Base-by-base conservation (phyloP, 352 stramenopile species). In the Phytophthora foliorum region DNA sequence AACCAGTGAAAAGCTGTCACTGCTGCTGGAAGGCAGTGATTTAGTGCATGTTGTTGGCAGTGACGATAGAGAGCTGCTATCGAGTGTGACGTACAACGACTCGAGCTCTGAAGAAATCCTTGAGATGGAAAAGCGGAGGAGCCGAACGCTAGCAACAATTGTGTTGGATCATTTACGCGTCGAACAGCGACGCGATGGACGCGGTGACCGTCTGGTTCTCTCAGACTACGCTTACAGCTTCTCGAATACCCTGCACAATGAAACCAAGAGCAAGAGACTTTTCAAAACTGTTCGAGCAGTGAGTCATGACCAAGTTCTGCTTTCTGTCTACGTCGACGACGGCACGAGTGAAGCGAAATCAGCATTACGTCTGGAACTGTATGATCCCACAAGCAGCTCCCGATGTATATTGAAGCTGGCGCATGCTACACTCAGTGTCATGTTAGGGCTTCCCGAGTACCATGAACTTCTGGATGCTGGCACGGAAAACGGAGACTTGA, bases 81-180 rank as follows among this genome's bases (percentile, higher is more conserved):
- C 62, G 14, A 52, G 62, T 6, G 10, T 56, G 49, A 6, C 5
- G 1, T 4, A 56, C 56, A 45, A 24, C 3, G 46, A 53, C 24
- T 38, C n/a, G 8, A 45, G 27, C 4, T 24, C 38, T 16, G 14
- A 39, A n/a, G 51, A 63, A 27, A 57, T 41, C 7, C 17, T 14
- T 0, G 52, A 70, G 10, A 21, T 45, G 51, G 38, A 71, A 36
- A 63, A 60, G 13, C 19, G 45, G 3, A 56, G 49, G 9, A 69
- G 51, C 21, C 69, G 45, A 21, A 49, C 56, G n/a, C 65, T 94
- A 3, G 82, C 81, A 6, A 17, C 63, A 1, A 27, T 81, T 11
- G 49, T 94, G 36, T 59, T 89, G 4, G 80, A 89, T 48, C 80
- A 91, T 46, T 21, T 90, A 8, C 74, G 68, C n/a, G 63, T 94